Evolutionary conservation across 2,329 filamentous ascomycete species (phyloP), one percentile per base, ranked within the genome.

Genomic region (Colletotrichum ledebouriae): DNA sequence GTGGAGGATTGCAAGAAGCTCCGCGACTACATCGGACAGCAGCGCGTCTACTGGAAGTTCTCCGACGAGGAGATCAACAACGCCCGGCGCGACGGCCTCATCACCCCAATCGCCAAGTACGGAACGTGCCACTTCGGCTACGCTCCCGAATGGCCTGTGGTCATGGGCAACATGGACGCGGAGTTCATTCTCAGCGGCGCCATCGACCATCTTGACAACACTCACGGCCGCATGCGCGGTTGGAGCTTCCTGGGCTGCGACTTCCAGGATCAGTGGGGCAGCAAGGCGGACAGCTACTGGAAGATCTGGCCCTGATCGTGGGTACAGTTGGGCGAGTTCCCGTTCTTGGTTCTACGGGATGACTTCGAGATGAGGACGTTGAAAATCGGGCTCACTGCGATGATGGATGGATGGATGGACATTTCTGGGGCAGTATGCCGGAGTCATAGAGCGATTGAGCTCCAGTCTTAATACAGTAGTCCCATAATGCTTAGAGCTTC

Each of bases 161-260:
- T 47, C 41, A 52, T 66, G 33, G 58, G 63, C 58, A 66, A 62
- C 42, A 66, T 62, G 63, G 63, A 62, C 34, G 42, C 57, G 11
- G 63, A 67, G 17, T 34, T 47, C 20, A 11, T 67, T 7, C 10
- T 63, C n/a, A 49, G 55, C 4, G 20, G 33, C 3, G 64, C 39
- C 22, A 53, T 67, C 33, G 46, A 59, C 2, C 39, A 47, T 29
- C 53, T 53, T 44, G 60, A 64, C 53, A 47, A 63, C 39, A 52
- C 52, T 10, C 46, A 59, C 44, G 46, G 52, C 4, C 46, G 59
- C 6, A 55, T 64, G 53, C 59, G 60, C 20, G 59, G 46, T n/a
- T 64, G 20, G 52, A 52, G 60, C 37, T n/a, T 22, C 10, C 15
- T 52, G 13, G n/a, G 39, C 20, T 64, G 53, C 46, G 46, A 55